Evolutionary conservation across 1,139 yeast species (phyloP).

Genomic region (Sugiyamaella xylanicola): DNA sequence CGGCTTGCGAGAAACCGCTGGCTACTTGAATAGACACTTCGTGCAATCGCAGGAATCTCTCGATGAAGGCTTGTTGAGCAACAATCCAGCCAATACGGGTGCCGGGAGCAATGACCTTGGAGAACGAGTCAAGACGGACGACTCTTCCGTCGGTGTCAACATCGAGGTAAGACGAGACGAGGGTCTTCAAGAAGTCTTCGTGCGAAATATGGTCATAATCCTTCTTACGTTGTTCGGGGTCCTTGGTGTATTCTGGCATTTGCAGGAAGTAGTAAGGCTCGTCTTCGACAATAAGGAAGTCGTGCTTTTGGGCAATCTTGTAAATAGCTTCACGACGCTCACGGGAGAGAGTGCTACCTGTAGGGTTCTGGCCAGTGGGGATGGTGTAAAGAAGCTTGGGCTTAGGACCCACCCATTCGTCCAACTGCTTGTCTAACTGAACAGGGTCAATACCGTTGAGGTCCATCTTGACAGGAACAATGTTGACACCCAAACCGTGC

Average conservation of each 20-base stretch:
- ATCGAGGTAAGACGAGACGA: conserved; percentile 78
- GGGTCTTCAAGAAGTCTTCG: conserved; percentile 60
- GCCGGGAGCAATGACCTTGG: conserved; percentile 94
- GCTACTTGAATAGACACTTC: conserved; percentile 85
- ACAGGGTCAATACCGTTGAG: conserved; percentile 77
- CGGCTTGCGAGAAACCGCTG: conserved; percentile 76
- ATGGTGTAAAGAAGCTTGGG: conserved; percentile 84
- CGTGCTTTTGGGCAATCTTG: conserved; percentile 73
- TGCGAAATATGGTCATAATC: conserved; percentile 34
- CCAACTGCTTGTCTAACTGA: conserved; percentile 61
- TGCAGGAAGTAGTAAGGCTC: conserved; percentile 95
- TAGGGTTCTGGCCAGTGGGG: conserved; percentile 94
- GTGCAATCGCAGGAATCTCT: conserved; percentile 69
- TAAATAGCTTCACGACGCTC: conserved; percentile 77
- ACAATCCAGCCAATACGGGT: conserved; percentile 88
- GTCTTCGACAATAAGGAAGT: conserved; percentile 80
- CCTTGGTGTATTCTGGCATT: conserved; percentile 63
- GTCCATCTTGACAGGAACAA: conserved; percentile 80
- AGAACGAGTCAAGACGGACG: conserved; percentile 83
- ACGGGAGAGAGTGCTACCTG: conserved; percentile 73
- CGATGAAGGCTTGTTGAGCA: conserved; percentile 67
- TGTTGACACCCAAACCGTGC: conserved; percentile 66
- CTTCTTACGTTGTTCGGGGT: conserved; percentile 39
- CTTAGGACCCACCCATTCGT: conserved; percentile 69
- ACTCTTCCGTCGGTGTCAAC: conserved; percentile 90